These are phyloP conservation scores for Zelonia costaricensis DNA, from an alignment of 208 protist genomes.

Conservation along the genomic window DNA sequence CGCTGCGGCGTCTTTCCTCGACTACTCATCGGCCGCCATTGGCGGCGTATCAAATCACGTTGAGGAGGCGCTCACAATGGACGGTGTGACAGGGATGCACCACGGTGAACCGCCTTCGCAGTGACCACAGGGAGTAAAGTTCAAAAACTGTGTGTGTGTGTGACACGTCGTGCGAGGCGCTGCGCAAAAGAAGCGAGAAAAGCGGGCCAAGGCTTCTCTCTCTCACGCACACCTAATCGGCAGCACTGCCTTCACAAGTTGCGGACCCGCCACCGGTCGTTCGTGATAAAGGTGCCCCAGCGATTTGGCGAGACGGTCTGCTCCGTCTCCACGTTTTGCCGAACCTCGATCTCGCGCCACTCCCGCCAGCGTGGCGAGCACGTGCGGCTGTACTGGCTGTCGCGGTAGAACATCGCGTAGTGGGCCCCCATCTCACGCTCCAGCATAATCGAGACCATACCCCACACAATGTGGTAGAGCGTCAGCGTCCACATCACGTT, in stretches of 20 bases:
- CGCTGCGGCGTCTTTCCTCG: too few species aligned
- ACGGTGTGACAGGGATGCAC: too few species aligned
- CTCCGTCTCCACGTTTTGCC: slow-evolving; percentile 53
- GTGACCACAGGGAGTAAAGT: too few species aligned
- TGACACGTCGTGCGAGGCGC: too few species aligned
- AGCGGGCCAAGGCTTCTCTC: too few species aligned
- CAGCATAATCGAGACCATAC: slow-evolving; percentile 60
- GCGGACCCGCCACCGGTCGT: slow-evolving; percentile 67
- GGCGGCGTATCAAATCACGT: too few species aligned
- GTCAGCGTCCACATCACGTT: slow-evolving; percentile 68
- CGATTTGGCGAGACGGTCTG: slow-evolving; percentile 51
- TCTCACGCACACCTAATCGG: background rate
- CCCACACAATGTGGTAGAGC: slow-evolving; percentile 81
- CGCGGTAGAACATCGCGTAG: slow-evolving; percentile 80
- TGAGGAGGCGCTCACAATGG: too few species aligned
- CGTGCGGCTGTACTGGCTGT: slow-evolving; percentile 66
- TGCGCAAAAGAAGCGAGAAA: too few species aligned
- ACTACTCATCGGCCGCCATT: too few species aligned
- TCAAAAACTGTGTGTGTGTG: too few species aligned
- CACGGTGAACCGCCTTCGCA: too few species aligned
- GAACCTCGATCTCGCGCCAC: slow-evolving; percentile 81
- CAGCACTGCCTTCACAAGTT: slow-evolving; percentile 32
- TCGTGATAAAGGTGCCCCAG: slow-evolving; percentile 75
- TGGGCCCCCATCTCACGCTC: slow-evolving; percentile 73
- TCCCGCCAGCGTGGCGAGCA: slow-evolving; percentile 87